These are phyloP conservation scores for Phaffomyces opuntiae DNA, from an alignment of 805 yeast genomes.

Conservation along the genomic window DNA sequence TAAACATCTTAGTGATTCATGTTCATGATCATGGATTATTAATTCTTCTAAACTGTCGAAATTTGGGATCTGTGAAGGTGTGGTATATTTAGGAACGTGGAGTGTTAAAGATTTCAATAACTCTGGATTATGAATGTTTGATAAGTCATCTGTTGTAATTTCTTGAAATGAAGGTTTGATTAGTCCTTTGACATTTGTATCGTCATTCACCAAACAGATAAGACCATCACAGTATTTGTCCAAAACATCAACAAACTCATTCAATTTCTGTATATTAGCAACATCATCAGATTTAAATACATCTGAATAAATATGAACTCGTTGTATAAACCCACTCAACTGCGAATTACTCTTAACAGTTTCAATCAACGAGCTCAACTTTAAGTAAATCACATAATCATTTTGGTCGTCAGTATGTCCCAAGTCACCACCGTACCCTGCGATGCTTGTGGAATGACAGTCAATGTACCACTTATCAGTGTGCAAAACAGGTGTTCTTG, in stretches of 20 bases:
- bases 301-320: conserved; percentile 28
- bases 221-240: conserved; percentile 17
- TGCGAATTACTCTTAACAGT: conserved; percentile 26
- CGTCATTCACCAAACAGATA: conserved; percentile 7
- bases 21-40: conserved; percentile 27
- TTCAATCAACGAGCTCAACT: conserved; percentile 35
- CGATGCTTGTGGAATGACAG: conserved; percentile 30
- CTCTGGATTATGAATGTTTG: conserved; percentile 6
- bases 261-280: conserved; percentile 15
- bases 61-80: not conserved
- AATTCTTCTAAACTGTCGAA: conserved; percentile 8
- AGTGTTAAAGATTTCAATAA: conserved; percentile 4
- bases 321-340: conserved; percentile 27
- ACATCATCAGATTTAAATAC: conserved; percentile 21
- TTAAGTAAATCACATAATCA: conserved; percentile 28
- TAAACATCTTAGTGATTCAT: conserved; percentile 31
- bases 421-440: conserved; percentile 27
- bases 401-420: conserved; percentile 30
- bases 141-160: conserved; percentile 2
- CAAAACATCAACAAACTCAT: conserved; percentile 19
- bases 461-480: conserved; percentile 27
- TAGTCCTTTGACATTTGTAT: conserved; percentile 9
- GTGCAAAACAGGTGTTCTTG: conserved; percentile 27
- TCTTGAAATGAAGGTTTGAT: conserved; percentile 8
- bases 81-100: conserved; percentile 9